phyloP scores from a whole-genome alignment of 768 basidiomycete species.

The Boletus subcaerulescens region DNA sequence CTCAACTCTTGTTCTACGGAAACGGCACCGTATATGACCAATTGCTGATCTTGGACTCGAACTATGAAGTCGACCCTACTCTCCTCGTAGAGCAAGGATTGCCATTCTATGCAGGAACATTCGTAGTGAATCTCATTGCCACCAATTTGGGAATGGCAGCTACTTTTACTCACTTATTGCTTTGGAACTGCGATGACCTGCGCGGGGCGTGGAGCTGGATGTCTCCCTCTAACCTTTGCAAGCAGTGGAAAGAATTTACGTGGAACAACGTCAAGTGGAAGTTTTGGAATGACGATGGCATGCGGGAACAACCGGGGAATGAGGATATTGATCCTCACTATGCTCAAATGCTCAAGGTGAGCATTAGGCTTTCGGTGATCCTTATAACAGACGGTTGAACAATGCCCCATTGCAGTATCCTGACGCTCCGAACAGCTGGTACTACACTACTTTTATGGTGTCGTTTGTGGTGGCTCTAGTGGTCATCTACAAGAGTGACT shows the following conservation, averaged over 20 bases:
- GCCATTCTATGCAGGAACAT: no score
- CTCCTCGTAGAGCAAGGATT: no score
- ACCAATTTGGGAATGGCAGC: no score
- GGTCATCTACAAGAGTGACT: conserved; percentile 50
- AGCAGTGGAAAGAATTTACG: neutral
- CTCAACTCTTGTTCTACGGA: conserved; percentile 27
- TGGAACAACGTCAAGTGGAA: neutral
- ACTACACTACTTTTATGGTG: conserved; percentile 19
- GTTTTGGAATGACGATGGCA: neutral
- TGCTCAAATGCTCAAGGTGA: neutral
- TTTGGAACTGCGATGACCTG: no score
- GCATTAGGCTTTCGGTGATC: no score
- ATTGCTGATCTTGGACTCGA: conserved; percentile 48
- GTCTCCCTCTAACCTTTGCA: conserved; percentile 21
- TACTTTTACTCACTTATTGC: no score
- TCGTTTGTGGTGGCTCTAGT: conserved; percentile 51
- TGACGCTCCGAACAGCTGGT: conserved; percentile 32
- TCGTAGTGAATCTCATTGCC: no score
- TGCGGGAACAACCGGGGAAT: neutral
- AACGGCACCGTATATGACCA: conserved; percentile 55
- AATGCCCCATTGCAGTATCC: neutral
- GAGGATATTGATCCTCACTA: neutral
- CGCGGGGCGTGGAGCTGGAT: conserved; percentile 35
- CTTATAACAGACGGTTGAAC: neutral
- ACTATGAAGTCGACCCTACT: conserved; percentile 13